Percentiles rank a stretch among this genome's conserved stretches.
These are phyloP conservation scores for Fraxinus floribunda DNA, from an alignment of 305 asterid genomes.

Conservation along the genomic window DNA sequence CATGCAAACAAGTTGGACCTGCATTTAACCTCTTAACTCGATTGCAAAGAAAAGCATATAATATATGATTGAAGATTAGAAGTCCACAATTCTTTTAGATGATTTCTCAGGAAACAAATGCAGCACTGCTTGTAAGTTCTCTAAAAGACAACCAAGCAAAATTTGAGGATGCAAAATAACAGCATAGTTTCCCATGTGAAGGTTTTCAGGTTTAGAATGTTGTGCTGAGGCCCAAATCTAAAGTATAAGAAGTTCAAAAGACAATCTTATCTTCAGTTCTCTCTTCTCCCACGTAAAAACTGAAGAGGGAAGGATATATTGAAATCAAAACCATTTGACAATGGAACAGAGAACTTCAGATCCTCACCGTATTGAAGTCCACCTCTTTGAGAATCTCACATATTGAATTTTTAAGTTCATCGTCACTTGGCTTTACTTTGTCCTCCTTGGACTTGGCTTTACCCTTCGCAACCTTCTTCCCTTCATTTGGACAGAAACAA, in stretches of 20 bases:
- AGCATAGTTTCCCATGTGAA: not conserved
- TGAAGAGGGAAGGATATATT: not conserved
- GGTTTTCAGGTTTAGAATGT: not conserved
- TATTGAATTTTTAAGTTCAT: conserved; percentile 23
- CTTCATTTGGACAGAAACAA: conserved; percentile 24
- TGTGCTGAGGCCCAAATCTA: not conserved
- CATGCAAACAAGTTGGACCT: not conserved
- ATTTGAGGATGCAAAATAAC: not conserved
- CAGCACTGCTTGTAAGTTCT: not conserved
- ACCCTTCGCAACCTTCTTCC: conserved; percentile 36
- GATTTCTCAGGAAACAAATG: not conserved
- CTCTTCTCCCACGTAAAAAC: not conserved
- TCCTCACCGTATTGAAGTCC: conserved; percentile 34
- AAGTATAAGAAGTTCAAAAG: not conserved
- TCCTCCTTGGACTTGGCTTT: conserved; percentile 23
- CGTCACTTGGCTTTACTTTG: conserved; percentile 30
- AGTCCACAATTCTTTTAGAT: not conserved
- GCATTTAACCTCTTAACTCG: not conserved
- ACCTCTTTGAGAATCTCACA: conserved; percentile 32
- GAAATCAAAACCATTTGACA: not conserved
- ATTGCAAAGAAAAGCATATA: not conserved
- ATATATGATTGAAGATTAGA: not conserved
- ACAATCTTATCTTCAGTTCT: not conserved
- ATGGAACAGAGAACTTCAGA: not conserved
- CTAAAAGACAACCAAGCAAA: not conserved